A percentile compares a stretch with the other conserved stretches of the same genome.
Evolutionary conservation across 2,329 filamentous ascomycete species (phyloP).

Genomic region (Orbilia brochopaga): DNA sequence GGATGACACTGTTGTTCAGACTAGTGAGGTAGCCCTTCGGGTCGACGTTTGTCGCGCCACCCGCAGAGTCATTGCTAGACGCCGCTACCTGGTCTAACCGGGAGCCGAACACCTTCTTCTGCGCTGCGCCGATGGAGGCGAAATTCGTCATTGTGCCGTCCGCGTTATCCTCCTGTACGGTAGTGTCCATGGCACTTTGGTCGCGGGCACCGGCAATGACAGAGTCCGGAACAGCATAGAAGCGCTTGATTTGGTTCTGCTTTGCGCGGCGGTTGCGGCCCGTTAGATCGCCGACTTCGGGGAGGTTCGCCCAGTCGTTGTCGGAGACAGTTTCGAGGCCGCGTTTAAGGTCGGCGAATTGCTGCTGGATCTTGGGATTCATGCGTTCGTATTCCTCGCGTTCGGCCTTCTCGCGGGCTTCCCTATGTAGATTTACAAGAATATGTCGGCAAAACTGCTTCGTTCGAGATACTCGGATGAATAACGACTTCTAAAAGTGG

Average conservation of each 20-base stretch:
- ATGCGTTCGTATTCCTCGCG: constrained; percentile 93
- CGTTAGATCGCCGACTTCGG: constrained; percentile 94
- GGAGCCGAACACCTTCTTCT: constrained; percentile 95
- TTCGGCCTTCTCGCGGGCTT: constrained; percentile 90
- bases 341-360: constrained; percentile 94
- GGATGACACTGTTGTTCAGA: constrained; percentile 77
- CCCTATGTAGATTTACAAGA: constrained; percentile 68
- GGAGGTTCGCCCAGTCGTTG: constrained; percentile 94
- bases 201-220: constrained; percentile 87
- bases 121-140: constrained; percentile 91
- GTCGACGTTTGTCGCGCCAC: constrained; percentile 88
- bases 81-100: constrained; percentile 86
- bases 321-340: constrained; percentile 86
- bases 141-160: constrained; percentile 98
- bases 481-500: constrained; percentile 64
- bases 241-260: constrained; percentile 58
- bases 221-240: constrained; percentile 96
- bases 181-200: constrained; percentile 80
- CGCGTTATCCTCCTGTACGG: constrained; percentile 75
- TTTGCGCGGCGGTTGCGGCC: constrained; percentile 88
- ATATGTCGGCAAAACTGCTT: constrained; percentile 79
- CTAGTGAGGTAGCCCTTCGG: constrained; percentile 95
- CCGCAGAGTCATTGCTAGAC: constrained; percentile 72
- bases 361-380: constrained; percentile 97
- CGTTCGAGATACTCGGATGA: constrained; percentile 70